These are phyloP conservation scores for Crucibulum laeve DNA, from an alignment of 768 basidiomycete genomes.

Conservation along the genomic window DNA sequence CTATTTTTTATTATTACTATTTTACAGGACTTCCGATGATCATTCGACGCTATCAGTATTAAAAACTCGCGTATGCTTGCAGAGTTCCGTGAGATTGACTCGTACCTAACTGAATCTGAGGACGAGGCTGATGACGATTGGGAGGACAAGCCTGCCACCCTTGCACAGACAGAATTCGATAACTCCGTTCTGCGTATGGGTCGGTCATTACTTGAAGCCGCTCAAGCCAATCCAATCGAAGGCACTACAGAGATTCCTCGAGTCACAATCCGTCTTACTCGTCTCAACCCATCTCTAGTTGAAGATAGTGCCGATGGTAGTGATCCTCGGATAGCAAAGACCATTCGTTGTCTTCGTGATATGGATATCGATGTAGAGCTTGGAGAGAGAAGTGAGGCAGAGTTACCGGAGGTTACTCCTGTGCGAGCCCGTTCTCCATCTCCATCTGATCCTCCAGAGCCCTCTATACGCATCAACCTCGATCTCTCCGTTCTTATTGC, in stretches of 20 bases:
- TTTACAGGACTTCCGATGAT: conserved; percentile 1
- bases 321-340: conserved; percentile 59
- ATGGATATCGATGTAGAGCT: conserved; percentile 68
- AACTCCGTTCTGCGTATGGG: conserved; percentile 75
- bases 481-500: conserved; percentile 86
- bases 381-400: conserved; percentile 44
- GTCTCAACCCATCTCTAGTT: conserved; percentile 45
- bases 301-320: conserved; percentile 18
- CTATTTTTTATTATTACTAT: not conserved
- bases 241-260: conserved; percentile 33
- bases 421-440: not conserved
- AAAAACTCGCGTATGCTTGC: conserved; percentile 73
- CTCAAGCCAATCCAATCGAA: conserved; percentile 49
- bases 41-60: conserved; percentile 37
- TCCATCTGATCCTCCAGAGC: conserved; percentile 25
- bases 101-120: conserved; percentile 62
- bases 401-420: conserved; percentile 12
- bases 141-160: conserved; percentile 37
- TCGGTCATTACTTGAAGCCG: conserved; percentile 60
- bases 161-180: conserved; percentile 53
- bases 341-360: conserved; percentile 46
- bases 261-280: conserved; percentile 64
- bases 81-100: conserved; percentile 84
- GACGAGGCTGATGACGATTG: conserved; percentile 51
- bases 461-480: conserved; percentile 65